Conservation (phyloP, 78 protist genomes). For the Dictyostelium discoideum region dicty_2.7 NC_007089.4:1135501-1136000, state of each 20-base stretch:
- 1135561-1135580: neutral
- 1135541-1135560: conserved; percentile 36
- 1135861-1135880: conserved; percentile 46
- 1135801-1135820: neutral
- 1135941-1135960: conserved; percentile 6
- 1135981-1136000: neutral
- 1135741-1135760: neutral
- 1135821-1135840: conserved; percentile 11
- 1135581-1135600: neutral
- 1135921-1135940: conserved; percentile 11
- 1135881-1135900: conserved; percentile 6
- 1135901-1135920: neutral
- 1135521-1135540: neutral
- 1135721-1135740: neutral
- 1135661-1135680: neutral
- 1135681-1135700: conserved; percentile 5
- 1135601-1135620: neutral
- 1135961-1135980: conserved; percentile 23
- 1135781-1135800: conserved; percentile 26
- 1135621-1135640: neutral
- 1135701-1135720: conserved; percentile 41
- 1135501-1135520: conserved; percentile 1
- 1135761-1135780: neutral
- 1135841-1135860: conserved; percentile 57
- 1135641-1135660: neutral